Evolutionary conservation across 2,329 filamentous ascomycete genomes (phyloP).

Genomic region (Chrysosporium queenslandicum): DNA sequence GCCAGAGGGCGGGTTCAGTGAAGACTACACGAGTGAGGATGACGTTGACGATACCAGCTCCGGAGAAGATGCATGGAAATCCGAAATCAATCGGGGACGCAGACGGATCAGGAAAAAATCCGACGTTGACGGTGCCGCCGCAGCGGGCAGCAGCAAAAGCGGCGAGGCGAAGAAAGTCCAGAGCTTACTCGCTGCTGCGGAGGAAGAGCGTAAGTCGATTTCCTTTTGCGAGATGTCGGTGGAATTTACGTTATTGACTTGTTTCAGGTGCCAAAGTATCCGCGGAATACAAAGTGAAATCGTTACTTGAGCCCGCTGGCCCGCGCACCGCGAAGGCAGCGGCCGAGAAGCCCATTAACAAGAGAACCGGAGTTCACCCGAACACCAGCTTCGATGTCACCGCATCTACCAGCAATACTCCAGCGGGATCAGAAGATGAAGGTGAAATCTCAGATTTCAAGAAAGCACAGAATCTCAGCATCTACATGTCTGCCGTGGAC

Average conservation of each 20-base stretch:
- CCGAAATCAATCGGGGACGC: conserved; percentile 32
- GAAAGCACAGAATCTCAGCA: conserved; percentile 71
- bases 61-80: conserved; percentile 53
- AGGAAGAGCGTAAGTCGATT: conserved; percentile 61
- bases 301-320: conserved; percentile 49
- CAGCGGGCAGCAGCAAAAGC: conserved; percentile 8
- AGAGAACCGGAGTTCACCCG: conserved; percentile 57
- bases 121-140: conserved; percentile 10
- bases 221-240: neutral
- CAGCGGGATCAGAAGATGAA: conserved; percentile 75
- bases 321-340: conserved; percentile 53
- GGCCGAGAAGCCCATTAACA: conserved; percentile 46
- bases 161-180: conserved; percentile 38
- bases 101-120: conserved; percentile 27
- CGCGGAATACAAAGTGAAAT: conserved; percentile 50
- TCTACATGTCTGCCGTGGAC: conserved; percentile 67
- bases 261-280: conserved; percentile 45
- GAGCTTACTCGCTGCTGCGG: conserved; percentile 61
- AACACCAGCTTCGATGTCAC: conserved; percentile 72
- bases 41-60: conserved; percentile 40
- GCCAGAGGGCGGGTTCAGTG: conserved; percentile 51
- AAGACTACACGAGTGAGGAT: conserved; percentile 33
- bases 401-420: conserved; percentile 48
- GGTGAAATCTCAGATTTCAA: conserved; percentile 75
- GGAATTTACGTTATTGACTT: conserved; percentile 15